Conservation (phyloP, 441 rosid genomes). For the Pelargonium myrrhifolium region DNA sequence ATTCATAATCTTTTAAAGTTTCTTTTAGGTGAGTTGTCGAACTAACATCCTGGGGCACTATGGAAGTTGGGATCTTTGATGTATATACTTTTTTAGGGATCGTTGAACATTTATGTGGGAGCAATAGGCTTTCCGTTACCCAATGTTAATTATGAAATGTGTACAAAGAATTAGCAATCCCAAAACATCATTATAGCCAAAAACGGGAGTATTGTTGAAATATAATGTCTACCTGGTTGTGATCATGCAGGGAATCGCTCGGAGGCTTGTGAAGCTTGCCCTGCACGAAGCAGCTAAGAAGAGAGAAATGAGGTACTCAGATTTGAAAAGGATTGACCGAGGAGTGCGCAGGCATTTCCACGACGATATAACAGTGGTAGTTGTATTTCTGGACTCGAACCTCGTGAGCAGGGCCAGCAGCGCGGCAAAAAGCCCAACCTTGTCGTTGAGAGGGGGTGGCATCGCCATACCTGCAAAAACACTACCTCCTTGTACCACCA, state of each 20-base stretch:
- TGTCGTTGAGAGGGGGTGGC: constrained; percentile 75
- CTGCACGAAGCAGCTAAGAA: constrained; percentile 81
- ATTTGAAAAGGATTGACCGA: constrained; percentile 87
- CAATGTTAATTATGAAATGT: too few species aligned
- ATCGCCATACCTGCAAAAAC: constrained; percentile 42
- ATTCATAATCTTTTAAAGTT: too few species aligned
- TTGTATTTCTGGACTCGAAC: constrained; percentile 70
- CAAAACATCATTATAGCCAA: too few species aligned
- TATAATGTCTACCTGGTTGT: neutral
- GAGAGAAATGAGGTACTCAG: constrained; percentile 94
- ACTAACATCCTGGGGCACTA: too few species aligned
- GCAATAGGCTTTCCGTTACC: too few species aligned
- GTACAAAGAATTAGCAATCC: too few species aligned
- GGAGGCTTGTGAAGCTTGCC: constrained; percentile 77
- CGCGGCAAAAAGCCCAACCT: constrained; percentile 27
- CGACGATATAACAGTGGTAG: constrained; percentile 82
- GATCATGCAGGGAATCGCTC: constrained; percentile 76
- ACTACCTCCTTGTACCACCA: constrained; percentile 50
- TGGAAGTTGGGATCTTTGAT: too few species aligned
- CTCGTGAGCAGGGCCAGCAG: constrained; percentile 41
- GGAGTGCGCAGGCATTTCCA: constrained; percentile 94
- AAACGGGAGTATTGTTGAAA: neutral
- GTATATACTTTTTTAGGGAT: too few species aligned
- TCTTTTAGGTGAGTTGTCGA: too few species aligned
- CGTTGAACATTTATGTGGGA: too few species aligned